Conservation (phyloP, 2,329 filamentous ascomycete genomes). For the Trichoderma sp. region DNA sequence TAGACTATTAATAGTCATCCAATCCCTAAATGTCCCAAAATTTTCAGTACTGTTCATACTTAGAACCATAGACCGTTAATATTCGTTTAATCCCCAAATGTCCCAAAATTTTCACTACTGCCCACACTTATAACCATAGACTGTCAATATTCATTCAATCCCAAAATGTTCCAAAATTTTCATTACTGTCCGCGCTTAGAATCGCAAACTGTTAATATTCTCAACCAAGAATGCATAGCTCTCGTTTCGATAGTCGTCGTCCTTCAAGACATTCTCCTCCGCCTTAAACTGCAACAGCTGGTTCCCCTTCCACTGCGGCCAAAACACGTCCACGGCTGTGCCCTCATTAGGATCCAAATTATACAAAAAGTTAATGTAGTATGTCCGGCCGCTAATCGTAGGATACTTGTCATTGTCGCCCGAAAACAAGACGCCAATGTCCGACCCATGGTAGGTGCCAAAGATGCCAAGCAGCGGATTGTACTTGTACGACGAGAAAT, state of each 20-base stretch:
- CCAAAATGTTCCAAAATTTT: no score
- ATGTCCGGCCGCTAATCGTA: slow-evolving; percentile 57
- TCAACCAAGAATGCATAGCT: slow-evolving; percentile 28
- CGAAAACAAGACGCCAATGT: slow-evolving; percentile 63
- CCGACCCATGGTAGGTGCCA: slow-evolving; percentile 72
- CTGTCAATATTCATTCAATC: no score
- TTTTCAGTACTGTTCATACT: not conserved
- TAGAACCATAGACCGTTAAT: no score
- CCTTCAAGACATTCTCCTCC: slow-evolving; percentile 29
- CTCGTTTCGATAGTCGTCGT: slow-evolving; percentile 39
- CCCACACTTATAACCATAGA: no score
- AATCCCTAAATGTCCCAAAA: no score
- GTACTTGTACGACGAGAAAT: slow-evolving; percentile 68
- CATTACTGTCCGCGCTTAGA: slow-evolving; percentile 19
- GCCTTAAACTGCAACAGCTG: slow-evolving; percentile 49
- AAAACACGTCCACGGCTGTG: slow-evolving; percentile 35
- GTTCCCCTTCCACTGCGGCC: slow-evolving; percentile 44
- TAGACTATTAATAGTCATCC: no score
- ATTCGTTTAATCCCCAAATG: no score
- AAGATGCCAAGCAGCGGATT: slow-evolving; percentile 58
- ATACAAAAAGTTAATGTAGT: slow-evolving; percentile 71
- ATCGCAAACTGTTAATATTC: slow-evolving; percentile 26
- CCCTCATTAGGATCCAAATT: slow-evolving; percentile 66
- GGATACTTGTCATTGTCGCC: slow-evolving; percentile 63
- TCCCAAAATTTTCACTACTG: no score